Evolutionary conservation across 2,329 filamentous ascomycete genomes (phyloP), one percentile per base, ranked within the genome.

Genomic region (Botrytis cinerea): DNA sequence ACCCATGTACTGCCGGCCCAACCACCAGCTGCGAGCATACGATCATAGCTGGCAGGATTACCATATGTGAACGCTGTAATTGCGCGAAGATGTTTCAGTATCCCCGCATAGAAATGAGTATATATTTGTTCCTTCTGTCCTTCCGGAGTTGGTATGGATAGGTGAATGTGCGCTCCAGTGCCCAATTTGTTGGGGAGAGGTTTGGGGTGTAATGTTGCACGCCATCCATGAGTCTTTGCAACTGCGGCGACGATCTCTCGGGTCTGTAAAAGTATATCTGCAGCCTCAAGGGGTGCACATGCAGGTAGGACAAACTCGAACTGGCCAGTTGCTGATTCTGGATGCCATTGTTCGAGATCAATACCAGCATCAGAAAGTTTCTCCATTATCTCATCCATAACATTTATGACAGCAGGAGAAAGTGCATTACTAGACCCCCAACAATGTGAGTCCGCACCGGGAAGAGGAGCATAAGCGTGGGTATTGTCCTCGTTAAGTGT

Each of bases 351-450:
- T 28, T 71, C 70, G 38, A 71, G 40, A 40, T 64, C 54, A 40
- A 73, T 62, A 32, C 71, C 71, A 32, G 90, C 87, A 0, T 83
- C 82, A 2, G 86, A 86, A 1, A 97, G 86, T 2, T 84, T 83
- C 1, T 86, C 84, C 7, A 90, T 86, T 35, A 95, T 92, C 67
- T 92, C 88, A 57, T 90, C 88, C 3, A 94, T 83, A 25, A 93
- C 85, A 1, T 86, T 84, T 0, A 88, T 81, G 46, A 90, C 85
- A 32, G 82, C 81, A 0, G 88, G 86, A 74, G 89, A 87, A 69
- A 93, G 87, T 25, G 87, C 86, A 1, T 90, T 88, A 61, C 91
- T 86, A 28, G 89, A 87, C 0, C 89, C 90, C 92, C 92, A 95
- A 1, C 90, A 89, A 78, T 95, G 92, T 1, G 89, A 90, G 63